Evolutionary conservation across 805 yeast genomes (phyloP).

Genomic region (Candida michaelii): DNA sequence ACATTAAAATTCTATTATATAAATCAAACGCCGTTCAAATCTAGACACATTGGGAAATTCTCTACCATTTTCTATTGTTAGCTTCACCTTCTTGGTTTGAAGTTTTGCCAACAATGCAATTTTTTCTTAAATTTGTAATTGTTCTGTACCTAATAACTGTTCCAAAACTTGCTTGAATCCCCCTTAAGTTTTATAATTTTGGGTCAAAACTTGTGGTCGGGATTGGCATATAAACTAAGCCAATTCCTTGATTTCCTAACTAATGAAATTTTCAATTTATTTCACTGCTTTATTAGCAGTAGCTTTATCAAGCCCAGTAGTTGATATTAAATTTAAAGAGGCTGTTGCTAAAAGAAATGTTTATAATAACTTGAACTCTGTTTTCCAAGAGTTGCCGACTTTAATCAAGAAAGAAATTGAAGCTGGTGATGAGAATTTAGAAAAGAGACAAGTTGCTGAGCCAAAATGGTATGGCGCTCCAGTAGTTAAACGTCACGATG

Average conservation of each 20-base stretch:
- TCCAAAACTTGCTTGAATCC: background rate
- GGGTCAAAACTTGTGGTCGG: background rate
- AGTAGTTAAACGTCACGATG: background rate
- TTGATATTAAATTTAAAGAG: constrained; percentile 7
- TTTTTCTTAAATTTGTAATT: background rate
- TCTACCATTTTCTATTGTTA: background rate
- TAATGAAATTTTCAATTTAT: constrained; percentile 3
- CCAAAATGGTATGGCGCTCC: constrained; percentile 2
- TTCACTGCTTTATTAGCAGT: background rate
- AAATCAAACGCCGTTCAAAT: background rate
- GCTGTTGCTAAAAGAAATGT: constrained; percentile 9
- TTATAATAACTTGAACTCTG: constrained; percentile 3
- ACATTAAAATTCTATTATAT: background rate
- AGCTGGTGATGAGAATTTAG: background rate
- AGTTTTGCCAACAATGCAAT: background rate
- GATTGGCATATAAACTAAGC: too few relatives aligned
- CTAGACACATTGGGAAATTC: background rate
- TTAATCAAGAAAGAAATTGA: constrained; percentile 5
- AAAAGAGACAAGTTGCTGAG: background rate
- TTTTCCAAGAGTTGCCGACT: constrained; percentile 6
- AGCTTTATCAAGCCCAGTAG: background rate
- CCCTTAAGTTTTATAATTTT: background rate
- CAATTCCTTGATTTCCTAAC: background rate
- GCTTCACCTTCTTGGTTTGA: background rate
- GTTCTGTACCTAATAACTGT: background rate